These are phyloP conservation scores for Suhomyces panamericanus DNA, from an alignment of 1,139 yeast species.

Conservation along the genomic window DNA sequence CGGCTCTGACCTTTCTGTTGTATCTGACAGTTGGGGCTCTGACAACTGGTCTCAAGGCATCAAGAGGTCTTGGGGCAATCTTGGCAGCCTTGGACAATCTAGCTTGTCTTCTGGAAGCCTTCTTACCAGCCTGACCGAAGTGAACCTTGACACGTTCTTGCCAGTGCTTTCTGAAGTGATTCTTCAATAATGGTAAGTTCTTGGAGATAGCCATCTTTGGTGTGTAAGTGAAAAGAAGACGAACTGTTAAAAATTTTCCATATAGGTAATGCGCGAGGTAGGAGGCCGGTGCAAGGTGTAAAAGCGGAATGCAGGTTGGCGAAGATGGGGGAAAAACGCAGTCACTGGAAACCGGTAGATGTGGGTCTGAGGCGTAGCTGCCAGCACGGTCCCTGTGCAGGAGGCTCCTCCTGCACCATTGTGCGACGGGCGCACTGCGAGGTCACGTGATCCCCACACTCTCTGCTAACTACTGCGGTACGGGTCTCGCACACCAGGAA, in stretches of 20 bases:
- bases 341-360: conserved; percentile 8
- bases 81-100: conserved; percentile 94
- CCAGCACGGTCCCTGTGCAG: conserved; percentile 1
- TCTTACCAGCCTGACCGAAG: conserved; percentile 99
- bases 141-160: conserved; percentile 99
- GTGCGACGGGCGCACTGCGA: background rate
- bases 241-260: conserved; percentile 12
- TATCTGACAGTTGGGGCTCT: conserved; percentile 98
- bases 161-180: conserved; percentile 99
- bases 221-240: conserved; percentile 10
- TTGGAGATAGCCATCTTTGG: conserved; percentile 81
- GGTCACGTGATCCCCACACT: conserved; percentile 7
- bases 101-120: conserved; percentile 93
- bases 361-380: conserved; percentile 4
- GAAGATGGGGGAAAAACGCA: conserved; percentile 9
- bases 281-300: conserved; percentile 8
- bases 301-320: conserved; percentile 6
- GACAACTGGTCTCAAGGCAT: conserved; percentile 93
- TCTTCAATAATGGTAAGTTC: conserved; percentile 96
- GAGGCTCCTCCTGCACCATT: background rate
- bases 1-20: conserved; percentile 99
- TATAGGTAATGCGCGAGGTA: conserved; percentile 11
- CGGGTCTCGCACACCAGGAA: conserved; percentile 11
- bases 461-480: conserved; percentile 7
- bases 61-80: conserved; percentile 97